phyloP scores from a whole-genome alignment of 1,284 basidiomycete genomes.

The Naganishia cerealis region DNA sequence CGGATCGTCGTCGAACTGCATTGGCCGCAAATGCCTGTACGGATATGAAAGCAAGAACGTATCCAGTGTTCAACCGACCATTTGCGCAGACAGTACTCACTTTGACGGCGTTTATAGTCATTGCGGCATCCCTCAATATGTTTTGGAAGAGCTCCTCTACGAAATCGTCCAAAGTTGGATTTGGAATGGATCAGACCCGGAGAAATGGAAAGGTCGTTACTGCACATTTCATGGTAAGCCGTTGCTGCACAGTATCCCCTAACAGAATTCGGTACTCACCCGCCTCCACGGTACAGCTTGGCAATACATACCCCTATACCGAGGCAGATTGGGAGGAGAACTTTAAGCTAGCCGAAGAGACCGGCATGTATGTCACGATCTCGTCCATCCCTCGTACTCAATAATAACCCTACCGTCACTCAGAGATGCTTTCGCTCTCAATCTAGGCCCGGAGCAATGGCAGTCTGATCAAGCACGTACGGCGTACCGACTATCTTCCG shows the following conservation, averaged over 20 bases:
- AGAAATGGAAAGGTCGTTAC: conserved; percentile 40
- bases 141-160: conserved; percentile 14
- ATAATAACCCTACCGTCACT: not conserved
- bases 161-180: not conserved
- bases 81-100: not conserved
- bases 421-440: conserved; percentile 53
- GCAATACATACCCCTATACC: conserved; percentile 53
- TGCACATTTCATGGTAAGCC: conserved; percentile 53
- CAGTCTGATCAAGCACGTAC: conserved; percentile 48
- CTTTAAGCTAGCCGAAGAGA: conserved; percentile 45
- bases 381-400: not conserved
- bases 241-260: not conserved
- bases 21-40: not conserved
- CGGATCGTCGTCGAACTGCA: too few relatives aligned
- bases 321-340: conserved; percentile 47
- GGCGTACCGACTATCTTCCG: conserved; percentile 42
- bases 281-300: conserved; percentile 41
- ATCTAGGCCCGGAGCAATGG: conserved; percentile 53
- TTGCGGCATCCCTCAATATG: conserved; percentile 9
- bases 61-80: not conserved
- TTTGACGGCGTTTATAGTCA: conserved; percentile 3
- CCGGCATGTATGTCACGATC: conserved; percentile 42
- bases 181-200: not conserved
- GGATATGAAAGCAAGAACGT: not conserved
- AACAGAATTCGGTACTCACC: not conserved